Evolutionary conservation across 2,329 filamentous ascomycete genomes (phyloP).

Genomic region (Cladosporium sp.): DNA sequence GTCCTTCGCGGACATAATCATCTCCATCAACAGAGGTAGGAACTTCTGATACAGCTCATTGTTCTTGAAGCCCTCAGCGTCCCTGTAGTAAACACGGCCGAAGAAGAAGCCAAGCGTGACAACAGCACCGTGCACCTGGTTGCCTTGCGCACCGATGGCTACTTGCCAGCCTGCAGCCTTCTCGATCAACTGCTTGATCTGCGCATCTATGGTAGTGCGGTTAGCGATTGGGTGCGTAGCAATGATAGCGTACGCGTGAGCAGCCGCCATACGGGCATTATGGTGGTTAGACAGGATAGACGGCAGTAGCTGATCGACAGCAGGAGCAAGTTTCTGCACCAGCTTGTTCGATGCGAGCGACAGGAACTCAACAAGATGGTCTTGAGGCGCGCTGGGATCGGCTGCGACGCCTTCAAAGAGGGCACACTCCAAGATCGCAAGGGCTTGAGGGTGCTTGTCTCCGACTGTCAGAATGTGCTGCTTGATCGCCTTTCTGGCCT

Average conservation of each 20-base stretch:
- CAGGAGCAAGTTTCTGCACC: slow-evolving; percentile 53
- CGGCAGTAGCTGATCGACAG: slow-evolving; percentile 57
- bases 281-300: slow-evolving; percentile 72
- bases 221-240: slow-evolving; percentile 60
- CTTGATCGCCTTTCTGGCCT: slow-evolving; percentile 62
- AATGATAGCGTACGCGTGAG: slow-evolving; percentile 74
- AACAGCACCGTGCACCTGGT: slow-evolving; percentile 63
- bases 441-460: slow-evolving; percentile 39
- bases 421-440: slow-evolving; percentile 47
- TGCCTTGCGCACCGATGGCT: slow-evolving; percentile 61
- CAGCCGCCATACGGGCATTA: slow-evolving; percentile 65
- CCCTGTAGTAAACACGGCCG: slow-evolving; percentile 48
- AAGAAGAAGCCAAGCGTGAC: slow-evolving; percentile 60
- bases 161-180: slow-evolving; percentile 56
- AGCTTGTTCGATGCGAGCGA: slow-evolving; percentile 57
- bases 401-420: slow-evolving; percentile 48
- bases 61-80: background rate
- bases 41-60: slow-evolving; percentile 38
- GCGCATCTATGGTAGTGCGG: slow-evolving; percentile 44
- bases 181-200: slow-evolving; percentile 49
- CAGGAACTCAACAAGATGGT: slow-evolving; percentile 54
- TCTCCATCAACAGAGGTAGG: slow-evolving; percentile 50
- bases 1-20: slow-evolving; percentile 59
- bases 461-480: slow-evolving; percentile 50
- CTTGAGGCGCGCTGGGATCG: slow-evolving; percentile 16